A percentile compares a stretch with the other conserved stretches of the same genome.
These are phyloP conservation scores for Talaromyces piceae DNA, from an alignment of 2,329 filamentous ascomycete species.

Conservation along the genomic window DNA sequence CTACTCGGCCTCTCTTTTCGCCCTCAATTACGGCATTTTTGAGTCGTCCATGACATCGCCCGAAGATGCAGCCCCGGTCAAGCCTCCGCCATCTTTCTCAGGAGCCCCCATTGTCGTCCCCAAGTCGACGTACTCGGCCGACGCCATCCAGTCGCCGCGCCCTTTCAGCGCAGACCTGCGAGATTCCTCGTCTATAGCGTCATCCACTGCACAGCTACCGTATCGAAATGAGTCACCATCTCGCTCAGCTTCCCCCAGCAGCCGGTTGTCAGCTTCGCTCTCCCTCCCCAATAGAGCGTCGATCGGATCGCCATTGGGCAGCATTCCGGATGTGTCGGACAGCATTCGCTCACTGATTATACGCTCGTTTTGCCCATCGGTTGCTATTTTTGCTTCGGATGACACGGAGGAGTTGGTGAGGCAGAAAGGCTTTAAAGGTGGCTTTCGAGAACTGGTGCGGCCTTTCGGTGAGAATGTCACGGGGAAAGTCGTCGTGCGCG, in stretches of 20 bases:
- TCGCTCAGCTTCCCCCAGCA: constrained; percentile 60
- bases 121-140: constrained; percentile 48
- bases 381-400: constrained; percentile 76
- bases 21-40: constrained; percentile 7
- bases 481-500: constrained; percentile 82
- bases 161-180: constrained; percentile 37
- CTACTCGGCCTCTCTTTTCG: background rate
- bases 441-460: constrained; percentile 75
- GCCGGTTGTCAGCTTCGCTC: constrained; percentile 51
- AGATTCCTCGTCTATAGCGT: constrained; percentile 50
- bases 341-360: constrained; percentile 62
- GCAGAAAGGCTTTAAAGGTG: constrained; percentile 76
- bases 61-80: constrained; percentile 56
- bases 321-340: constrained; percentile 45
- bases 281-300: constrained; percentile 41
- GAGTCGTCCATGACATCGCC: constrained; percentile 59
- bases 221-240: constrained; percentile 49
- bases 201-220: constrained; percentile 51
- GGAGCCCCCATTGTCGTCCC: constrained; percentile 54
- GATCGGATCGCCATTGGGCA: constrained; percentile 43
- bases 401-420: constrained; percentile 75
- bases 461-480: constrained; percentile 85
- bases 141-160: constrained; percentile 45
- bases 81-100: constrained; percentile 63
- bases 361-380: constrained; percentile 78